These are phyloP conservation scores for Trichophyton benhamiae DNA, from an alignment of 2,329 filamentous ascomycete species.

Conservation along the genomic window DNA sequence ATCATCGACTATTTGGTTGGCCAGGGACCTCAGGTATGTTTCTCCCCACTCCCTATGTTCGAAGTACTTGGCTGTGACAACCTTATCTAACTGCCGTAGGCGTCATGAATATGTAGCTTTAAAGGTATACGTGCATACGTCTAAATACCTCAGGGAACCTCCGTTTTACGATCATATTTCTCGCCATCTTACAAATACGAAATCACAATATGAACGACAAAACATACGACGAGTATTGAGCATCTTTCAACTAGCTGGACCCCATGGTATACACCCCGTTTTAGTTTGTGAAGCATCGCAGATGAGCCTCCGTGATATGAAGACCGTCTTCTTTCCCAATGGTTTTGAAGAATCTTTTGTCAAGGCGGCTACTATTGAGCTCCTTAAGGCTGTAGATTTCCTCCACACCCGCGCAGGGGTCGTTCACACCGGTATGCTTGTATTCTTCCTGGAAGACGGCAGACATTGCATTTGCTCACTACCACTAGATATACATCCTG, in stretches of 20 bases:
- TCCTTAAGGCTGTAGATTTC: slow-evolving; percentile 19
- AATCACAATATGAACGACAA: slow-evolving; percentile 16
- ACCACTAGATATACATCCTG: slow-evolving; percentile 21
- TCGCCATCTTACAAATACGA: slow-evolving; percentile 10
- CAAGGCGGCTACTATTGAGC: slow-evolving; percentile 3
- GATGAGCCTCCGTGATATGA: slow-evolving; percentile 17
- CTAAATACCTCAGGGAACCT: slow-evolving; percentile 19
- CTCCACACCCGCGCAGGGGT: slow-evolving; percentile 20
- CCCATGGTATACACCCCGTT: slow-evolving; percentile 18
- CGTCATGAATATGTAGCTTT: slow-evolving; percentile 12
- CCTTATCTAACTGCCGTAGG: not conserved
- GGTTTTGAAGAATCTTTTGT: not conserved
- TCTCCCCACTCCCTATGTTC: too few relatives aligned
- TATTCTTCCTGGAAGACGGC: not conserved
- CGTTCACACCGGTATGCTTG: slow-evolving; percentile 21
- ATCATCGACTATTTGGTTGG: slow-evolving; percentile 22
- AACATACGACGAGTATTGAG: slow-evolving; percentile 23
- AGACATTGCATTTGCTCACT: not conserved
- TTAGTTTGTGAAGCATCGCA: slow-evolving; percentile 20
- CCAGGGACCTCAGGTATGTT: slow-evolving; percentile 16
- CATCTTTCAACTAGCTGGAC: slow-evolving; percentile 22
- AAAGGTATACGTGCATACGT: slow-evolving; percentile 18
- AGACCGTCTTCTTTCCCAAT: not conserved
- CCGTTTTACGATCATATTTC: slow-evolving; percentile 19
- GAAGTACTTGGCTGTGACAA: too few relatives aligned